Base-by-base conservation (phyloP, 495 filamentous ascomycete species). In the Extremus antarcticus region DNA sequence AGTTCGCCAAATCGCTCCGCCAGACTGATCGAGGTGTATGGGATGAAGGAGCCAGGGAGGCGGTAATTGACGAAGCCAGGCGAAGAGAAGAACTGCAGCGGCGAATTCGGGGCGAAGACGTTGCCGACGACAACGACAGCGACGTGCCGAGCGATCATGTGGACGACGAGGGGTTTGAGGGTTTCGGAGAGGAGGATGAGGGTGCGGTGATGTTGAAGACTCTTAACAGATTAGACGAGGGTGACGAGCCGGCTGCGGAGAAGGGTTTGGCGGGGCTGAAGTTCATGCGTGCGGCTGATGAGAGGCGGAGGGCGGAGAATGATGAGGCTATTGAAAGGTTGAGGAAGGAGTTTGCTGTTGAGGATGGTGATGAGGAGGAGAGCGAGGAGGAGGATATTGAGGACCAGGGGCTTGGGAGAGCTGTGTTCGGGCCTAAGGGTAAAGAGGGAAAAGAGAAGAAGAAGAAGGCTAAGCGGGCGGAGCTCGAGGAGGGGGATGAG, bases 241-340 rank as follows among this genome's bases (percentile, higher is more conserved):
- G 68, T 50, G 7, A 7, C 3, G 41, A 45, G 15, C 16, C 41
- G 3, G 41, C 16, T 17, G 19, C 16, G 41, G 67, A 68, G 23
- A 70, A 72, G 25, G 74, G 64, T 45, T 71, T 95, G 9, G 74
- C 80, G 60, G 75, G 76, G 24, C 85, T 94, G 86, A 84, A 85
- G 61, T 98, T 97, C 64, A 98, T 98, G 92, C 80, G 83, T 59
- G 87, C 82, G 41, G 90, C 88, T 13, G 89, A 96, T 58, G 86
- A 82, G 11, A 73, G 79, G 39, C 78, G 78, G 58, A 90, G 83
- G 64, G 80, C 81, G 51, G 74, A 81, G 56, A 97, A 96, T 53
- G 87, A 95, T 62, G 84, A 85, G 39, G 79, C 86, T 40, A 71
- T 92, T n/a, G 81, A 84, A 54, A 71, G 78, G 50, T 77, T 97